Evolutionary conservation across 2,329 filamentous ascomycete species (phyloP), one percentile per base, ranked within the genome.

Genomic region (Venturia carpophila): DNA sequence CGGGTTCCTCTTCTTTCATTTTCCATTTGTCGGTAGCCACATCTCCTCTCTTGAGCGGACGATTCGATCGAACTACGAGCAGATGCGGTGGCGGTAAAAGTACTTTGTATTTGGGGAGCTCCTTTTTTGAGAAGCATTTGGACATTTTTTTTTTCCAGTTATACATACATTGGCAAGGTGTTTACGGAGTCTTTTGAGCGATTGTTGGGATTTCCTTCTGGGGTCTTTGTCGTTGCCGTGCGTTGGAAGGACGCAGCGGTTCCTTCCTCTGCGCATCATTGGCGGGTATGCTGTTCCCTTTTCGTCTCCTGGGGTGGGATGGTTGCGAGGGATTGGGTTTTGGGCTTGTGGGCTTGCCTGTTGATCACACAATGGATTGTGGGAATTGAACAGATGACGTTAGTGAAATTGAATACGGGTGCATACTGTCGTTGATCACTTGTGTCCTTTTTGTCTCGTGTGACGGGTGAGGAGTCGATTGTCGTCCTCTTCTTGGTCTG

Each of bases 131-230:
- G 24, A 19, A 17, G 37, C 39, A 7, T 62, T 62, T 2, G 21
- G 43, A n/a, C 3, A 49, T 37, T 43, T 63, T 27, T 52, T 30
- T 49, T 41, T 15, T 11, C 39, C 17, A 49, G 39, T 49, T 19
- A 63, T 47, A 47, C 61, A 63, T 63, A 63, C 43, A 63, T 39
- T 49, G 61, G 61, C 61, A 52, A 47, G 61, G 61, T 43, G 61
- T 63, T 63, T 5, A 63, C 13, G 43, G 61, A 52, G 43, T 52
- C 3, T 58, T 43, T 61, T 62, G 60, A 39, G 60, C 39, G 30
- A 17, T 47, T 43, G 15, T 42, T 47, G 37, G 58, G 5, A 13
- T 60, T 39, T 3, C 21, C 15, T 60, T 60, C 15, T 3, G 17
- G 39, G n/a, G 39, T 27, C 5, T 43, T 42, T 61, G 34, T 41